A percentile compares a stretch with the other conserved stretches of the same genome.
Conservation (phyloP, 1,284 basidiomycete species). For the Rhodotorula glutinis region DNA sequence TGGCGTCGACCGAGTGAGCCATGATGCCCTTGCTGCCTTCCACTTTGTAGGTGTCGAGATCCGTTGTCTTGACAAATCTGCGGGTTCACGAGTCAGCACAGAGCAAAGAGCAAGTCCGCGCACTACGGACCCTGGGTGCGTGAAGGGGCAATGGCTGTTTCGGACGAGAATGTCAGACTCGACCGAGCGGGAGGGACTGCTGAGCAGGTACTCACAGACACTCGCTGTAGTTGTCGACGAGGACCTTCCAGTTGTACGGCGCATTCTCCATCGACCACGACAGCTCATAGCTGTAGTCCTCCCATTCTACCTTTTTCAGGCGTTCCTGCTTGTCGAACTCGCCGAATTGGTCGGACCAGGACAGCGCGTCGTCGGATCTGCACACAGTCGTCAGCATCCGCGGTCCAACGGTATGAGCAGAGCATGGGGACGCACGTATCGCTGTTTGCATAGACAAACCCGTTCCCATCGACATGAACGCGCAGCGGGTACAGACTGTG, state of each 20-base stretch:
- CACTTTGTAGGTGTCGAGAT: conserved; percentile 6
- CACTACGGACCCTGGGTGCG: conserved; percentile 7
- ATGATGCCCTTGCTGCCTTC: not conserved
- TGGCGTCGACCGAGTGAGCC: conserved; percentile 10
- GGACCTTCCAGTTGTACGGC: conserved; percentile 10
- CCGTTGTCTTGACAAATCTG: conserved; percentile 5
- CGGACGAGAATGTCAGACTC: too few relatives aligned
- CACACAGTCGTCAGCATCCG: not conserved
- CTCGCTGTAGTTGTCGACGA: conserved; percentile 13
- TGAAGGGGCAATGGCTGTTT: conserved; percentile 6
- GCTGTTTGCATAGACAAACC: conserved; percentile 13
- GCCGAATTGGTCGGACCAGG: conserved; percentile 10
- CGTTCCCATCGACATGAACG: conserved; percentile 8
- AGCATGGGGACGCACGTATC: conserved; percentile 1
- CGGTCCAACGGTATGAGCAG: not conserved
- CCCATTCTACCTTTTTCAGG: conserved; percentile 1
- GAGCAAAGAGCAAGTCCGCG: too few relatives aligned
- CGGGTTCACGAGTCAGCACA: too few relatives aligned
- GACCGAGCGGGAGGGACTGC: too few relatives aligned
- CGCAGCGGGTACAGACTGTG: conserved; percentile 6
- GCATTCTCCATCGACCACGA: not conserved
- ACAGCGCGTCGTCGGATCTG: conserved; percentile 9
- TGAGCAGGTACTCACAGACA: not conserved
- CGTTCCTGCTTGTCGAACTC: conserved; percentile 13
- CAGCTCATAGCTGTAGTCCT: conserved; percentile 1